Percentiles rank a stretch among this genome's conserved stretches.
Evolutionary conservation across 2,329 filamentous ascomycete genomes (phyloP).

Genomic region (Thelonectria olida): DNA sequence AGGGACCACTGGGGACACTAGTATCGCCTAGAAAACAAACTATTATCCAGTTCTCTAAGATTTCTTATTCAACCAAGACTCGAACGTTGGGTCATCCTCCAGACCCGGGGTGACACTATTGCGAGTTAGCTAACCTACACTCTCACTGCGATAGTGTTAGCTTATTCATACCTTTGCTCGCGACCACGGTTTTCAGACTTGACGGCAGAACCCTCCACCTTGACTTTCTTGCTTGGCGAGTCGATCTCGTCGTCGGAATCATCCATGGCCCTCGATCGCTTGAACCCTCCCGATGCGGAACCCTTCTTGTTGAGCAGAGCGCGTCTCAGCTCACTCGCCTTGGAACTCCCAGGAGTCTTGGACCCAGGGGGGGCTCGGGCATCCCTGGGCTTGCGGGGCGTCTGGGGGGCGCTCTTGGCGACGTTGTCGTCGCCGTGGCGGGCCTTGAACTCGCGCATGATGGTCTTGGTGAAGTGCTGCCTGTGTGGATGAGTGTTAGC

Average conservation of each 20-base stretch:
- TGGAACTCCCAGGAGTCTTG: neutral
- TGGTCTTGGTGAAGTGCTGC: constrained; percentile 51
- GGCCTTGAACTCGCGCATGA: constrained; percentile 47
- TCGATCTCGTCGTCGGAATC: constrained; percentile 13
- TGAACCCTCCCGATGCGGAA: constrained; percentile 25
- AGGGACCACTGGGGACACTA: too few relatives aligned
- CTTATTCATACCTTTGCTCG: constrained; percentile 30
- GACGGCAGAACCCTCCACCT: constrained; percentile 29
- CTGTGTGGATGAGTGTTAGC: constrained; percentile 31
- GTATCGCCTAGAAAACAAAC: neutral
- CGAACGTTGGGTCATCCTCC: constrained; percentile 14
- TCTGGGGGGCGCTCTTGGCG: constrained; percentile 14
- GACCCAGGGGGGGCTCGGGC: neutral
- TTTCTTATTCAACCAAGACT: constrained; percentile 20
- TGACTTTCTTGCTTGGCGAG: constrained; percentile 42
- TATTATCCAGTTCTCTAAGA: neutral
- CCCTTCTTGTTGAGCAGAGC: constrained; percentile 25
- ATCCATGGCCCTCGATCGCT: constrained; percentile 28
- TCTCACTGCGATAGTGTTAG: too few relatives aligned
- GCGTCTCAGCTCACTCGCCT: neutral
- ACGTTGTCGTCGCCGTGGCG: constrained; percentile 32
- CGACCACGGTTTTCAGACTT: constrained; percentile 31
- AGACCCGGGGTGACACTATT: constrained; percentile 27
- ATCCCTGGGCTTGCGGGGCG: constrained; percentile 31
- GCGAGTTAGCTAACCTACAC: constrained; percentile 8